Conservation (phyloP, 805 yeast species). For the Myxozyma nipponensis region DNA sequence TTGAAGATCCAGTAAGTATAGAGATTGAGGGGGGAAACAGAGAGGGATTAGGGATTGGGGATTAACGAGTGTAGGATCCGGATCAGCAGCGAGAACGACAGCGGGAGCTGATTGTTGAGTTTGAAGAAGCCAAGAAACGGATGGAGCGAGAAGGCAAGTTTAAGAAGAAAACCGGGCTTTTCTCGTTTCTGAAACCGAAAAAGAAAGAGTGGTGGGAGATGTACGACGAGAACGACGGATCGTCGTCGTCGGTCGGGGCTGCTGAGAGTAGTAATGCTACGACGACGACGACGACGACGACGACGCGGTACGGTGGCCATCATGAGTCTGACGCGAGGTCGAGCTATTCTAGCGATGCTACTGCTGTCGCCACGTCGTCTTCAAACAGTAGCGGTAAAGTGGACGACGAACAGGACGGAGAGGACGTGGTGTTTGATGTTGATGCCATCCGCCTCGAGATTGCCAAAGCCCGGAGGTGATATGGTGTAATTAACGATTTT, state of each 20-base stretch:
- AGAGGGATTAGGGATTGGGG: not conserved
- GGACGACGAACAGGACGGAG: constrained; percentile 41
- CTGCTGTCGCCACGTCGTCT: constrained; percentile 5
- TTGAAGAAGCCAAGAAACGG: constrained; percentile 75
- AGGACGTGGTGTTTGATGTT: constrained; percentile 39
- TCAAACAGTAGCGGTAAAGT: constrained; percentile 20
- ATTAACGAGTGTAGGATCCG: too few relatives aligned
- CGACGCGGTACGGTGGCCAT: not conserved
- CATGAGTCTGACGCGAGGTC: not conserved
- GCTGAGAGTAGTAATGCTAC: not conserved
- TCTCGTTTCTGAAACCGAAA: constrained; percentile 46
- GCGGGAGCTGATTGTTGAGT: constrained; percentile 73
- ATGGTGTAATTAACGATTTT: too few relatives aligned
- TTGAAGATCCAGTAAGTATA: constrained; percentile 68
- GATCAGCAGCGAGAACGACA: constrained; percentile 74
- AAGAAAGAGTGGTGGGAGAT: constrained; percentile 58
- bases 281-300: not conserved
- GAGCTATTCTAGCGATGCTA: not conserved
- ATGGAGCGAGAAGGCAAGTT: constrained; percentile 36
- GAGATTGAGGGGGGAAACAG: too few relatives aligned
- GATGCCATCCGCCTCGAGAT: constrained; percentile 41
- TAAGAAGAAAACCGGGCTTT: constrained; percentile 36
- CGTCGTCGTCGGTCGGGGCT: not conserved
- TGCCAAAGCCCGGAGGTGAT: constrained; percentile 34
- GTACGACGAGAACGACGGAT: constrained; percentile 32